Conservation (phyloP, 1,284 basidiomycete genomes). For the Abortiporus biennis region DNA sequence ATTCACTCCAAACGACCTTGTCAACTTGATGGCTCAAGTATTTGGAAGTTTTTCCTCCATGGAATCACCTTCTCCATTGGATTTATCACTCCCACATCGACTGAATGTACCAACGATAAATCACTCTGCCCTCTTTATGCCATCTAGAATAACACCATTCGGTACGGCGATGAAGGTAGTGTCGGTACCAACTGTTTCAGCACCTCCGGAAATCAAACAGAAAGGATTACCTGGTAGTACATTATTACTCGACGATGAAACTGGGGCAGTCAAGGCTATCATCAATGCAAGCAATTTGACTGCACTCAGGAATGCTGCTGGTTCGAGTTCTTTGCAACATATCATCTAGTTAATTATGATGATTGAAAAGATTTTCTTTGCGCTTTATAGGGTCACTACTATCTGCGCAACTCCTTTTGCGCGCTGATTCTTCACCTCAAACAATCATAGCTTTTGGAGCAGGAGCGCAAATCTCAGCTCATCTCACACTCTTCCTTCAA, state of each 20-base stretch:
- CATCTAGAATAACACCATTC: constrained; percentile 43
- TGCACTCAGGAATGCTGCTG: constrained; percentile 75
- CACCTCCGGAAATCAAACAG: constrained; percentile 23
- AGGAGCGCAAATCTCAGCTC: constrained; percentile 62
- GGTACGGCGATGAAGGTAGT: constrained; percentile 70
- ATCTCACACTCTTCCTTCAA: constrained; percentile 58
- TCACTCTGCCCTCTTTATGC: constrained; percentile 68
- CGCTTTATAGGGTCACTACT: constrained; percentile 58
- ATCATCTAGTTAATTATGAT: background rate
- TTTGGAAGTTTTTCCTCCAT: constrained; percentile 28
- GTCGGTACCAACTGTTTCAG: constrained; percentile 46
- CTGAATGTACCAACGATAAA: constrained; percentile 37
- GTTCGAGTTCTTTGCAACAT: constrained; percentile 29
- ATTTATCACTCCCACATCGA: constrained; percentile 39
- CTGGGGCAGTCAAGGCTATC: constrained; percentile 62
- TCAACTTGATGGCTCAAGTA: constrained; percentile 49
- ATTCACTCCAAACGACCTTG: constrained; percentile 39
- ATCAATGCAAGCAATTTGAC: constrained; percentile 76
- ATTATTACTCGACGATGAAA: constrained; percentile 65
- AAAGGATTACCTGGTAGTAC: constrained; percentile 73
- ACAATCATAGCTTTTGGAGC: constrained; percentile 69
- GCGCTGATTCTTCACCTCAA: constrained; percentile 31
- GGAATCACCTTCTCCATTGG: constrained; percentile 11
- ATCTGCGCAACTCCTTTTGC: constrained; percentile 50
- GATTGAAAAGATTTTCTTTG: background rate